These are phyloP conservation scores for Musa itinerans DNA, from an alignment of 176 grass and related monocot genomes.

Conservation along the genomic window DNA sequence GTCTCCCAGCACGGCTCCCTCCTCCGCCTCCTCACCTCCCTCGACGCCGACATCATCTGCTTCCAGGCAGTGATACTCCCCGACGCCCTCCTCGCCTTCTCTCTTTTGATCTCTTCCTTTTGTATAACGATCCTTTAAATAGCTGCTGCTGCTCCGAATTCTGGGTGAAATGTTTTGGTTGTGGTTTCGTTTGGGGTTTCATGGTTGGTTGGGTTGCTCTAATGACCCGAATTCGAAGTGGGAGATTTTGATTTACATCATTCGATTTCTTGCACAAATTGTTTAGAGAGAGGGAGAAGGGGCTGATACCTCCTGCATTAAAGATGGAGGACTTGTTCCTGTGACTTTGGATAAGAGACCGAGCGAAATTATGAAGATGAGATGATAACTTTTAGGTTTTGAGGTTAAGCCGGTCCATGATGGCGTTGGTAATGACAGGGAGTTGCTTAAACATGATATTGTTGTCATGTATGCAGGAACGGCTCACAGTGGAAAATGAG, in stretches of 20 bases:
- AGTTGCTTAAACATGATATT: no score
- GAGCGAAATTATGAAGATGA: background rate
- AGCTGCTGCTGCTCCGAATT: background rate
- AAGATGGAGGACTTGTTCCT: background rate
- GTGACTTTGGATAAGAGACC: background rate
- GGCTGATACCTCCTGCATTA: background rate
- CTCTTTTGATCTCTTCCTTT: background rate
- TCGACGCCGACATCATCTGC: conserved; percentile 93
- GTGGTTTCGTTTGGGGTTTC: background rate
- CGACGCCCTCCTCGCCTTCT: background rate
- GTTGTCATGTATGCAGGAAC: no score
- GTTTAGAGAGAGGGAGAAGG: background rate
- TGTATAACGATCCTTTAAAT: no score
- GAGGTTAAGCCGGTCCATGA: no score
- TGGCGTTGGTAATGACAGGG: no score
- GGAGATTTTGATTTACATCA: no score
- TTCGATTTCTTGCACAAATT: no score
- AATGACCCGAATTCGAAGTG: no score
- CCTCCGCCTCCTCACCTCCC: conserved; percentile 73
- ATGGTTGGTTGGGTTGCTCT: background rate
- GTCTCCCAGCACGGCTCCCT: conserved; percentile 85
- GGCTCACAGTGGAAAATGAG: no score
- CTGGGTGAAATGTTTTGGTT: background rate
- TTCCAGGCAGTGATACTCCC: conserved; percentile 50
- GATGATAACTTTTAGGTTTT: no score